These are phyloP conservation scores for Cladosporium sp. DNA, from an alignment of 2,329 filamentous ascomycete species.

Conservation along the genomic window DNA sequence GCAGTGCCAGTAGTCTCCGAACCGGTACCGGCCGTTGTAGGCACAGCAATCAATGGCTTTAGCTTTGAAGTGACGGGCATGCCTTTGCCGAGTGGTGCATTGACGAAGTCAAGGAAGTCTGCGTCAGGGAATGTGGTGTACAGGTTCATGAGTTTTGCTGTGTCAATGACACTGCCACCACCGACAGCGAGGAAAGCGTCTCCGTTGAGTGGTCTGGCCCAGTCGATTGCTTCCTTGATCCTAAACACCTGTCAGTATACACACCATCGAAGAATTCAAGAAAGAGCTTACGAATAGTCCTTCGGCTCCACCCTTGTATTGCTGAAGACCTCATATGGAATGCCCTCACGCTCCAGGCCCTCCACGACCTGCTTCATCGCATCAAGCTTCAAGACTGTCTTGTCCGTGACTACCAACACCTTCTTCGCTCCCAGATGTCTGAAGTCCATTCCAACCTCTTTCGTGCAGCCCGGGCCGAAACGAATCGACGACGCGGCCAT, in stretches of 20 bases:
- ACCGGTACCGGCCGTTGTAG: slow-evolving; percentile 80
- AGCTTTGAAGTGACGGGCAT: slow-evolving; percentile 67
- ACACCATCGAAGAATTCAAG: background rate
- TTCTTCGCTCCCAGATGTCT: slow-evolving; percentile 82
- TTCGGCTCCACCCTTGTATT: slow-evolving; percentile 85
- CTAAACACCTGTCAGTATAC: slow-evolving; percentile 40
- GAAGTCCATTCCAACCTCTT: slow-evolving; percentile 97
- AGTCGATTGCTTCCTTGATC: slow-evolving; percentile 83
- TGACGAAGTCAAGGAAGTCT: slow-evolving; percentile 96
- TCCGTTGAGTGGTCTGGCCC: slow-evolving; percentile 72
- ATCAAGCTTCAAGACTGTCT: slow-evolving; percentile 72
- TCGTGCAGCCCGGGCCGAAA: slow-evolving; percentile 88
- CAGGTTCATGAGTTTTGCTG: slow-evolving; percentile 96
- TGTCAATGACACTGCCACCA: slow-evolving; percentile 93
- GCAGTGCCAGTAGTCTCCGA: slow-evolving; percentile 96
- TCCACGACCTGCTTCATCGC: slow-evolving; percentile 88
- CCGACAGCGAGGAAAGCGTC: slow-evolving; percentile 92
- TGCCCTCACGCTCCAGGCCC: slow-evolving; percentile 70
- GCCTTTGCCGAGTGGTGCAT: slow-evolving; percentile 85
- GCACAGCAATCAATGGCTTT: slow-evolving; percentile 74
- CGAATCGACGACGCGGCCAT: slow-evolving; percentile 95
- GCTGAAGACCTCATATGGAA: slow-evolving; percentile 77
- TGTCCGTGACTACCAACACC: slow-evolving; percentile 89
- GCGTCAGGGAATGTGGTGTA: slow-evolving; percentile 88
- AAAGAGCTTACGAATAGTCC: slow-evolving; percentile 69